phyloP scores from a whole-genome alignment of 768 basidiomycete genomes.

The Hydnomerulius pinastri region DNA sequence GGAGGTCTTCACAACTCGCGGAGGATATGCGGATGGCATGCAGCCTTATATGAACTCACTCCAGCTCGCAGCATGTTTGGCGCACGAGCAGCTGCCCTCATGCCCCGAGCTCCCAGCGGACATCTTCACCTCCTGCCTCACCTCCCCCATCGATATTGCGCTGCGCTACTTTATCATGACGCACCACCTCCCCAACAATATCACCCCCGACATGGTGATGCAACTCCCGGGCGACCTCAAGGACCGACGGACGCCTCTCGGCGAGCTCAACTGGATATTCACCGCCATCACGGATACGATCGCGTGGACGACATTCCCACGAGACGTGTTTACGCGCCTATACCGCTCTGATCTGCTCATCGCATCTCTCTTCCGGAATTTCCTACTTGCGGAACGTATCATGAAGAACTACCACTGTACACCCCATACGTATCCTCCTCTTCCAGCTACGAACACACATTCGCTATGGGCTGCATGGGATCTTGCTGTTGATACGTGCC shows the following conservation, averaged over 20 bases:
- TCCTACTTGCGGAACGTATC: constrained; percentile 93
- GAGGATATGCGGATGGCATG: constrained; percentile 57
- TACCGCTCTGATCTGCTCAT: constrained; percentile 96
- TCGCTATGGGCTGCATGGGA: constrained; percentile 98
- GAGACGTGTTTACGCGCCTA: constrained; percentile 88
- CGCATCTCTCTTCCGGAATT: constrained; percentile 95
- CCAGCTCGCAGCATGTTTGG: constrained; percentile 92
- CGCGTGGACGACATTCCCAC: constrained; percentile 96
- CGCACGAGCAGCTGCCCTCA: constrained; percentile 89
- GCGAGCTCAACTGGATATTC: constrained; percentile 99
- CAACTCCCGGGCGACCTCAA: constrained; percentile 96
- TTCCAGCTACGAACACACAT: constrained; percentile 97
- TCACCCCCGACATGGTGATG: constrained; percentile 88
- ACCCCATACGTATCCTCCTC: constrained; percentile 87
- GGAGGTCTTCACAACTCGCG: constrained; percentile 58
- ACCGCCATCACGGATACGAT: constrained; percentile 99
- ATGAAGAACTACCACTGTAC: constrained; percentile 99
- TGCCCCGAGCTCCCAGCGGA: constrained; percentile 97
- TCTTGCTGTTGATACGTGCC: constrained; percentile 90
- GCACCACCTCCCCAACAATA: constrained; percentile 78
- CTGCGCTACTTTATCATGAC: constrained; percentile 92
- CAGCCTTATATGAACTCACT: constrained; percentile 85
- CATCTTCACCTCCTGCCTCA: constrained; percentile 95
- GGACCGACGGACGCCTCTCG: constrained; percentile 92
- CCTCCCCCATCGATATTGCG: constrained; percentile 97